A percentile compares a stretch with the other conserved stretches of the same genome.
These are phyloP conservation scores for Oryza australiensis DNA, from an alignment of 176 grass and related monocot species.

Conservation along the genomic window DNA sequence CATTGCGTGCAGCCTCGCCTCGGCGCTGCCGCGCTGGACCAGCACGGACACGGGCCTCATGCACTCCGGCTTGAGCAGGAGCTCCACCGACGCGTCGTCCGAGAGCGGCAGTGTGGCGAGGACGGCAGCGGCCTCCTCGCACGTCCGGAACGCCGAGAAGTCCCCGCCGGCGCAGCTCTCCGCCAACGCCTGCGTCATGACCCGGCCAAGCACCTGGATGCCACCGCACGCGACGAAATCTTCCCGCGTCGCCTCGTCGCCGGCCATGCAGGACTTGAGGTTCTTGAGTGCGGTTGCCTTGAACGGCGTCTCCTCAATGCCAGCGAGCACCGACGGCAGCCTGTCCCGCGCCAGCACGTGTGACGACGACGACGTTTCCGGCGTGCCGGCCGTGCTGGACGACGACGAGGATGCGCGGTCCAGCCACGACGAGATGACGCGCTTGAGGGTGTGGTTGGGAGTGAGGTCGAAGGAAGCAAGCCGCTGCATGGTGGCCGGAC, in stretches of 20 bases:
- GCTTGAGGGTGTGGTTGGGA: slow-evolving; percentile 65
- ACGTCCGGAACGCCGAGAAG: slow-evolving; percentile 55
- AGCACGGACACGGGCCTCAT: slow-evolving; percentile 55
- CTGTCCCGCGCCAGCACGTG: slow-evolving; percentile 6
- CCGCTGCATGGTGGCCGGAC: slow-evolving; percentile 64
- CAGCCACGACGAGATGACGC: slow-evolving; percentile 54
- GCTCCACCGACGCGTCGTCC: slow-evolving; percentile 42
- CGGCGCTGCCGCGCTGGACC: slow-evolving; percentile 70
- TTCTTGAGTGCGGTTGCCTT: slow-evolving; percentile 55
- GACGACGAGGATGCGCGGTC: neutral
- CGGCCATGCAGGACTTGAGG: slow-evolving; percentile 38
- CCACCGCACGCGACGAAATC: slow-evolving; percentile 40
- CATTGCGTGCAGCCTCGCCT: slow-evolving; percentile 63
- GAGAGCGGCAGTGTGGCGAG: slow-evolving; percentile 38
- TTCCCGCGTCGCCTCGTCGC: slow-evolving; percentile 19
- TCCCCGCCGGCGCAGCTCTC: slow-evolving; percentile 31
- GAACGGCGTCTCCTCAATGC: slow-evolving; percentile 52
- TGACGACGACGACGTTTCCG: neutral
- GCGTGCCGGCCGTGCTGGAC: neutral
- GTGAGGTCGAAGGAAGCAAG: slow-evolving; percentile 54
- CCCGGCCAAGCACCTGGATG: slow-evolving; percentile 41
- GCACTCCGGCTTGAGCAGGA: slow-evolving; percentile 53
- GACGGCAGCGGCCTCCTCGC: slow-evolving; percentile 57
- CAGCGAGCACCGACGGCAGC: slow-evolving; percentile 36
- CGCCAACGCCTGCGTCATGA: slow-evolving; percentile 37